Conservation (phyloP, 106 monocot genomes). For the Acorus calamus region DNA sequence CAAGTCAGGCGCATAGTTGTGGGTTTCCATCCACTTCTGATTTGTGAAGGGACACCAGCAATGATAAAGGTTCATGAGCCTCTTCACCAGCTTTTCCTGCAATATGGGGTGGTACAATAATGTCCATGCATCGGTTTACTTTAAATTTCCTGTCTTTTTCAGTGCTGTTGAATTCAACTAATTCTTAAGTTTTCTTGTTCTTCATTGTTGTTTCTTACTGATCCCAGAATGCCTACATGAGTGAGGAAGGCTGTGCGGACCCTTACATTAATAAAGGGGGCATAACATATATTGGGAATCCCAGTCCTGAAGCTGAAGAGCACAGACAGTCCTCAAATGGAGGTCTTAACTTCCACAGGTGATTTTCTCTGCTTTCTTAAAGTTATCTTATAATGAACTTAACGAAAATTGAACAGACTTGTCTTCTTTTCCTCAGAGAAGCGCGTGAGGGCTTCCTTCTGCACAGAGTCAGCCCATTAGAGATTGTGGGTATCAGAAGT, state of each 20-base stretch:
- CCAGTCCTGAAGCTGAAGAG: slow-evolving; percentile 12
- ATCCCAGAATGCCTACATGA: slow-evolving; percentile 49
- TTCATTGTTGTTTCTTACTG: not conserved
- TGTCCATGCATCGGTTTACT: not conserved
- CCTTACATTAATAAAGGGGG: slow-evolving; percentile 11
- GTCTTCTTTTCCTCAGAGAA: slow-evolving; percentile 14
- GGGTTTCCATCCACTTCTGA: slow-evolving; percentile 35
- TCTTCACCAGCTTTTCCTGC: slow-evolving; percentile 24
- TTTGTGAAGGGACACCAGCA: slow-evolving; percentile 22
- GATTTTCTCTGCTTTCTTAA: not conserved
- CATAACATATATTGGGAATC: slow-evolving; percentile 35
- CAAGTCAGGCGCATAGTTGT: slow-evolving; percentile 36
- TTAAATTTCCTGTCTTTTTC: not conserved
- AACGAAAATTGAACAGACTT: not conserved
- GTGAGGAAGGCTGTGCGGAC: slow-evolving; percentile 28
- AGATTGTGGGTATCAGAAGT: slow-evolving; percentile 36
- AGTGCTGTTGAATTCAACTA: not conserved
- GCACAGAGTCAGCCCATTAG: slow-evolving; percentile 37
- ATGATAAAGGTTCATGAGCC: slow-evolving; percentile 12
- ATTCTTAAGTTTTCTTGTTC: not conserved
- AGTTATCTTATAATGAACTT: too few relatives aligned
- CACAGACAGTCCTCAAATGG: slow-evolving; percentile 2
- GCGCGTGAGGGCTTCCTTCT: slow-evolving; percentile 27
- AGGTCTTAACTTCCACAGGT: slow-evolving; percentile 10
- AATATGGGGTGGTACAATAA: slow-evolving; percentile 30